A percentile compares a stretch with the other conserved stretches of the same genome.
Evolutionary conservation across 805 yeast genomes (phyloP).

Genomic region (Groenewaldozyma tartarivorans): DNA sequence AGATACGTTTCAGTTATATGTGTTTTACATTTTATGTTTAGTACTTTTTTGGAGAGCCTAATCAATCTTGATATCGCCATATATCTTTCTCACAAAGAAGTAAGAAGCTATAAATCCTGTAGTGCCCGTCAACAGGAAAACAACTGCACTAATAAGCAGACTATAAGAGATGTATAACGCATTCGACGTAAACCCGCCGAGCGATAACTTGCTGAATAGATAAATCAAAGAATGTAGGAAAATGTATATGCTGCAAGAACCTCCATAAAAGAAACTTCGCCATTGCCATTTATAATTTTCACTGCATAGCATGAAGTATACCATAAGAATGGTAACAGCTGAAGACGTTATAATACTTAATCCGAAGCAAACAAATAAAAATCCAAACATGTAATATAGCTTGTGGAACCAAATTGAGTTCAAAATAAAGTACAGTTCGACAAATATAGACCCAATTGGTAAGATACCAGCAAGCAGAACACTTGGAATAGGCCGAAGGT

Average conservation of each 20-base stretch:
- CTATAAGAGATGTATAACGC: slow-evolving; percentile 82
- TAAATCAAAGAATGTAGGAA: slow-evolving; percentile 69
- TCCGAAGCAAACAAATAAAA: slow-evolving; percentile 78
- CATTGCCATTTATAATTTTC: slow-evolving; percentile 98
- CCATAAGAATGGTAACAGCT: slow-evolving; percentile 67
- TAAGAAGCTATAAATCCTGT: slow-evolving; percentile 73
- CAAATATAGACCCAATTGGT: slow-evolving; percentile 92
- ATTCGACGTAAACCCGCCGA: slow-evolving; percentile 67
- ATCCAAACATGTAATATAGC: slow-evolving; percentile 96
- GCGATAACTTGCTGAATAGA: slow-evolving; percentile 39
- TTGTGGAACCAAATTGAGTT: slow-evolving; percentile 89
- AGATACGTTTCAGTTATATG: not conserved
- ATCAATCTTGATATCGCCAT: slow-evolving; percentile 80
- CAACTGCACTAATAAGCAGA: slow-evolving; percentile 52
- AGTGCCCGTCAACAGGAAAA: slow-evolving; percentile 79
- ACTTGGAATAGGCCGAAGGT: slow-evolving; percentile 56
- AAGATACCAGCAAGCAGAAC: slow-evolving; percentile 76
- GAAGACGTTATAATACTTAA: slow-evolving; percentile 75
- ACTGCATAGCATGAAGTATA: slow-evolving; percentile 74
- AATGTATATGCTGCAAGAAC: slow-evolving; percentile 79
- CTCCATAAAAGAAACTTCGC: slow-evolving; percentile 80
- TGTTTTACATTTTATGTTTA: not conserved
- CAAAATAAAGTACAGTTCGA: slow-evolving; percentile 88
- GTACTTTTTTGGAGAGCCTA: slow-evolving; percentile 24
- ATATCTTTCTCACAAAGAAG: slow-evolving; percentile 68